A percentile compares a stretch with the other conserved stretches of the same genome.
phyloP scores from a whole-genome alignment of 169 alveolate genomes.

The Plasmodium yoelii region DNA sequence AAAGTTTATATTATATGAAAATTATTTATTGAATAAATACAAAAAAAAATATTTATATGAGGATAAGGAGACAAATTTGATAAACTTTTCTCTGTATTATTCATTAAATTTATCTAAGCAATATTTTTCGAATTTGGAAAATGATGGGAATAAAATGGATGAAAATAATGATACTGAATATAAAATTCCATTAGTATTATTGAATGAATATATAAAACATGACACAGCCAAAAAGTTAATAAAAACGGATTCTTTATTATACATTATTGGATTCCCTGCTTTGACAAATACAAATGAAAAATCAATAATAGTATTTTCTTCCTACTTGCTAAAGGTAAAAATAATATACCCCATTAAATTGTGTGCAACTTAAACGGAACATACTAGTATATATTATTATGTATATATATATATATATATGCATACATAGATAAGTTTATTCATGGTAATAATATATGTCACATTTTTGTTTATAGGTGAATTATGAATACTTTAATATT shows the following conservation, averaged over 20 bases:
- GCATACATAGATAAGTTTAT: too few relatives aligned
- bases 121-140: constrained; percentile 18
- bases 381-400: not conserved
- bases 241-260: constrained; percentile 51
- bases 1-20: constrained; percentile 29
- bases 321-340: constrained; percentile 49
- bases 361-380: not conserved
- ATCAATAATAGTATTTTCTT: constrained; percentile 60
- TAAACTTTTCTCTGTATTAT: not conserved
- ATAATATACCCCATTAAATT: not conserved
- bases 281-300: constrained; percentile 66
- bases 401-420: not conserved
- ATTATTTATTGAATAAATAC: constrained; percentile 10
- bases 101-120: constrained; percentile 34
- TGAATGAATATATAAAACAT: constrained; percentile 51
- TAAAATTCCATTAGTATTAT: constrained; percentile 11
- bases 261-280: constrained; percentile 57
- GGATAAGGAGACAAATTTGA: not conserved
- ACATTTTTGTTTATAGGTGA: constrained; percentile 39
- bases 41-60: not conserved
- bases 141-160: not conserved
- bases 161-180: not conserved
- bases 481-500: constrained; percentile 66
- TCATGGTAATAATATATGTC: not conserved
- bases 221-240: constrained; percentile 36